Evolutionary conservation across 2,329 filamentous ascomycete genomes (phyloP).

Genomic region (Cordyceps fumosorosea): DNA sequence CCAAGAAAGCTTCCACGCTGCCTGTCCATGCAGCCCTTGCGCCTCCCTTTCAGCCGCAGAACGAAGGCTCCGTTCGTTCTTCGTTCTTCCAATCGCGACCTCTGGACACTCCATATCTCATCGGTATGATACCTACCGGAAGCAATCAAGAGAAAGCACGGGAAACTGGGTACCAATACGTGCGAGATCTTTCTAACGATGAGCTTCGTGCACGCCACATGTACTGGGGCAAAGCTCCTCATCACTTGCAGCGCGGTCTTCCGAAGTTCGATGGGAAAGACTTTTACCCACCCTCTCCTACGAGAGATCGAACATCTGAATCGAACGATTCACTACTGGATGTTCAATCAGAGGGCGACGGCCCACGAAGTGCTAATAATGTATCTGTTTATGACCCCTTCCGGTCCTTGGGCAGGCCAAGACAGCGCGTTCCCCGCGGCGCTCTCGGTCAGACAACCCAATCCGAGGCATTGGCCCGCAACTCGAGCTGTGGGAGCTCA

Average conservation of each 20-base stretch:
- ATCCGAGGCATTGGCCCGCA: conserved; percentile 26
- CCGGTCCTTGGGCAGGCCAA: conserved; percentile 15
- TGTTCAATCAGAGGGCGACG: conserved; percentile 1
- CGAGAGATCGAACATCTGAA: conserved; percentile 27
- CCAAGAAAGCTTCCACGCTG: conserved; percentile 31
- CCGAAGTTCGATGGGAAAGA: conserved; percentile 61
- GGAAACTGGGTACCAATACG: conserved; percentile 47
- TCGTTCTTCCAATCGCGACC: not conserved
- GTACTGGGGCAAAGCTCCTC: conserved; percentile 54
- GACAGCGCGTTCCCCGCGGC: conserved; percentile 18
- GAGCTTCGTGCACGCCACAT: conserved; percentile 52
- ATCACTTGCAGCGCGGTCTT: conserved; percentile 42
- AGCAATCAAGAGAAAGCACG: conserved; percentile 34
- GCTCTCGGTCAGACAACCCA: conserved; percentile 25
- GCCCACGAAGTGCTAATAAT: not conserved
- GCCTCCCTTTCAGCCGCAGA: conserved; percentile 39
- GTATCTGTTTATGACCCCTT: conserved; percentile 19
- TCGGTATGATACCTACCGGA: conserved; percentile 44
- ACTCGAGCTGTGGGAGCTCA: conserved; percentile 17
- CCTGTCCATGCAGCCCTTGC: conserved; percentile 42
- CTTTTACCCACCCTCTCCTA: conserved; percentile 53
- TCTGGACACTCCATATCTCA: conserved; percentile 43
- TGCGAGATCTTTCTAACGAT: conserved; percentile 50
- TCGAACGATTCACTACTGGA: not conserved
- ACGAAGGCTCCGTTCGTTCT: not conserved